Conservation (phyloP, 129 eudicot species). For the Deinandra increscens region DNA sequence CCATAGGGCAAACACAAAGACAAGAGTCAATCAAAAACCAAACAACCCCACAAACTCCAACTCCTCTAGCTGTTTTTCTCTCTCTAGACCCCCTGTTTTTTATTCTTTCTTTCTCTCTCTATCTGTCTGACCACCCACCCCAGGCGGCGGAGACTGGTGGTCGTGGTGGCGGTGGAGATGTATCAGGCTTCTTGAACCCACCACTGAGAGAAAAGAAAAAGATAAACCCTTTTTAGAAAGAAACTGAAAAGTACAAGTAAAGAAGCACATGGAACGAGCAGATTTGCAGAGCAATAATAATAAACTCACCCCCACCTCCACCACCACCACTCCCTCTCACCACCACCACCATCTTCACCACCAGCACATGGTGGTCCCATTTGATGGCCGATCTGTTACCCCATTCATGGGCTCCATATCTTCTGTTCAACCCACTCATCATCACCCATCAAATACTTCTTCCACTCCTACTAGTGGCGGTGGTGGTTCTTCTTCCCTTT, state of each 20-base stretch:
- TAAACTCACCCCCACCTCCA: slow-evolving; percentile 31
- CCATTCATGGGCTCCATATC: slow-evolving; percentile 61
- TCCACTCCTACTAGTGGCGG: slow-evolving; percentile 8
- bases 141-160: slow-evolving; percentile 31
- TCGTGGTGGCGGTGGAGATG: slow-evolving; percentile 42
- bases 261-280: slow-evolving; percentile 59
- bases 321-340: slow-evolving; percentile 35
- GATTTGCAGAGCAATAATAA: slow-evolving; percentile 50
- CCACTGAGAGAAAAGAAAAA: slow-evolving; percentile 18
- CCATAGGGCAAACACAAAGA: slow-evolving; percentile 38
- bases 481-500: slow-evolving; percentile 24
- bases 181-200: slow-evolving; percentile 53
- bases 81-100: slow-evolving; percentile 38
- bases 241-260: slow-evolving; percentile 26
- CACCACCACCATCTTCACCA: slow-evolving; percentile 37
- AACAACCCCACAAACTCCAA: slow-evolving; percentile 53
- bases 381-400: slow-evolving; percentile 42
- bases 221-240: slow-evolving; percentile 30
- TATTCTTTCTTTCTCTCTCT: slow-evolving; percentile 28
- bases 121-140: slow-evolving; percentile 23
- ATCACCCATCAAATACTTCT: slow-evolving; percentile 13
- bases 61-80: slow-evolving; percentile 43
- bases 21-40: slow-evolving; percentile 50
- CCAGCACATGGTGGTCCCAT: slow-evolving; percentile 42
- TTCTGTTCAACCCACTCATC: slow-evolving; percentile 36